Conservation (phyloP, 441 rosid species). For the Arabidopsis hybrid region DNA sequence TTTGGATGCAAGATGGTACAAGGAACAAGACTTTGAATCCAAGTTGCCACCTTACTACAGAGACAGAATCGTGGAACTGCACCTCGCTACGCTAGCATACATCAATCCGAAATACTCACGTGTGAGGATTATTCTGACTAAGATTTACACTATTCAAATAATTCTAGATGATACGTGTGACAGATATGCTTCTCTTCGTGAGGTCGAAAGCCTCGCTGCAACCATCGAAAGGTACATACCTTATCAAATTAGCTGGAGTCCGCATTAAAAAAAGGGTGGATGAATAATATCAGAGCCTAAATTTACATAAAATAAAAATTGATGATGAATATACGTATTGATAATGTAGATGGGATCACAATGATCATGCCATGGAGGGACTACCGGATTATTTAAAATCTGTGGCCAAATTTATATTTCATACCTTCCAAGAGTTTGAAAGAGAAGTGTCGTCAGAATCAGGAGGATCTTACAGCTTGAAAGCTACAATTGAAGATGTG, state of each 20-base stretch:
- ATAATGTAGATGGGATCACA: conserved; percentile 47
- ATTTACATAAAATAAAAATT: no score
- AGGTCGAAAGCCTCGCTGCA: conserved; percentile 29
- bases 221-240: conserved; percentile 36
- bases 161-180: conserved; percentile 55
- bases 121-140: conserved; percentile 41
- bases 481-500: conserved; percentile 41
- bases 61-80: conserved; percentile 46
- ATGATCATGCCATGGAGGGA: conserved; percentile 16
- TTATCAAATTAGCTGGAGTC: no score
- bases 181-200: conserved; percentile 47
- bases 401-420: conserved; percentile 21
- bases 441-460: background rate
- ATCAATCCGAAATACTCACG: conserved; percentile 47
- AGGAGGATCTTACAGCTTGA: conserved; percentile 35
- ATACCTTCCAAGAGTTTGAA: conserved; percentile 31
- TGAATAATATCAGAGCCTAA: no score
- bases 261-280: no score
- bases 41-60: conserved; percentile 44
- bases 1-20: conserved; percentile 43
- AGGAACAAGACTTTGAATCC: conserved; percentile 36
- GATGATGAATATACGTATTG: background rate
- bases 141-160: conserved; percentile 6
- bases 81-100: conserved; percentile 40
- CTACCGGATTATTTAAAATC: conserved; percentile 40